Evolutionary conservation across 139 green algal genomes (phyloP), one percentile per base, ranked within the genome.

Genomic region (Astrephomene gubernaculifera): DNA sequence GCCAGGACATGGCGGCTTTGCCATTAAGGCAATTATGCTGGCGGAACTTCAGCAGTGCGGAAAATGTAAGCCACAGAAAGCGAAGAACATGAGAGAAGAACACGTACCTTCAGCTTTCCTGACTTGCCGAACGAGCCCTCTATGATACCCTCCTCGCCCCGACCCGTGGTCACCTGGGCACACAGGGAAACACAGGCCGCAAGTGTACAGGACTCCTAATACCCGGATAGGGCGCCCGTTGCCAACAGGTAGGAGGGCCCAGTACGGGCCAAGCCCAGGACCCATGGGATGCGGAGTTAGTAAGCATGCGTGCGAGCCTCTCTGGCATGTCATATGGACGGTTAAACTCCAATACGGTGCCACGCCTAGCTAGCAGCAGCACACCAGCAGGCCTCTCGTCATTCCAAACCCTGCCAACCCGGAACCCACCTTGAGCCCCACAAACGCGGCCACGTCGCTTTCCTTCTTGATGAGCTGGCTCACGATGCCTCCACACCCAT

Each of bases 381-480:
- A n/a, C n/a, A n/a, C n/a, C n/a, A n/a, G n/a, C n/a, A n/a, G n/a
- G n/a, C n/a, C n/a, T n/a, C n/a, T n/a, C n/a, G n/a, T n/a, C n/a
- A n/a, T n/a, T n/a, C n/a, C n/a, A n/a, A n/a, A n/a, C n/a, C n/a
- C n/a, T n/a, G n/a, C n/a, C n/a, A n/a, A n/a, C n/a, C n/a, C n/a
- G n/a, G 0, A 4, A 4, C 75, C 68, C 33, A 95, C 92, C 81
- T 91, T 88, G 75, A 96, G 92, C 49, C 93, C 93, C 54, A 91
- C 45, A 52, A 99, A 99, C 12, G 91, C 52, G 0, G 87, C 79
- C 31, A 98, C 86, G 82, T 99, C 96, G 14, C 94, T 98, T 36
- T 99, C 97, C 80, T 97, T 98, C 81, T 98, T 98, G 83, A 99
- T 98, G 83, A 99, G 92, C 12, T 93, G 91, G 36, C 90, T 90